Evolutionary conservation across 768 basidiomycete genomes (phyloP).

Genomic region (Mrakia hoshinonis): DNA sequence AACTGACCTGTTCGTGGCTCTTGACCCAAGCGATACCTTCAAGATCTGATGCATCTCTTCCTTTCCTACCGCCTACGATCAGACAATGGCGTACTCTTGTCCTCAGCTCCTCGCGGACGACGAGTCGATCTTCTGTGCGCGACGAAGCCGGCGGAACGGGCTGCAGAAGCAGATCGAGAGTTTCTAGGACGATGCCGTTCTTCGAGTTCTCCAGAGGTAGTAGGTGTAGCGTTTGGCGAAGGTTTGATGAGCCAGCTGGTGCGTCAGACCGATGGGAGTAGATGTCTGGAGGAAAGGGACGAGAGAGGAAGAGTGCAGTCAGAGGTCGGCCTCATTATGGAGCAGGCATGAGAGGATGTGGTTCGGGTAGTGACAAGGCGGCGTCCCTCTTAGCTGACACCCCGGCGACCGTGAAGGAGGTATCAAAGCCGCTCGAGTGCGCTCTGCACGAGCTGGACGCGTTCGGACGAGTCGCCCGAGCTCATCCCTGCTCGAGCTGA

Average conservation of each 20-base stretch:
- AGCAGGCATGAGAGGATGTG: background rate
- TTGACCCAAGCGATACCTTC: conserved; percentile 20
- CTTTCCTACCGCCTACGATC: background rate
- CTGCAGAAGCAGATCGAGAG: conserved; percentile 21
- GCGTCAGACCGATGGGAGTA: background rate
- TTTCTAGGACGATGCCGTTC: conserved; percentile 27
- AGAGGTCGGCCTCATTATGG: background rate
- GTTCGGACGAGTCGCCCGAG: too few relatives aligned
- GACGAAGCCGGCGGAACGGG: background rate
- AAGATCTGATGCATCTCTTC: background rate
- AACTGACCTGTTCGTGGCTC: conserved; percentile 19
- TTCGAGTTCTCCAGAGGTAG: conserved; percentile 25
- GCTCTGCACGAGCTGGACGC: too few relatives aligned
- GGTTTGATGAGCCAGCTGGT: background rate
- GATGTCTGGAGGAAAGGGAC: background rate
- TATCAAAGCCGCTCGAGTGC: too few relatives aligned
- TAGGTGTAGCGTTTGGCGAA: background rate
- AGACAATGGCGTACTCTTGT: conserved; percentile 15
- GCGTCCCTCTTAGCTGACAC: too few relatives aligned
- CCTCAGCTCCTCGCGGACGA: conserved; percentile 11
- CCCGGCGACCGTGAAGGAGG: too few relatives aligned
- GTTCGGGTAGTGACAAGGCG: too few relatives aligned
- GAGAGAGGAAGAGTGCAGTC: background rate
- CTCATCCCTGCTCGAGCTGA: too few relatives aligned
- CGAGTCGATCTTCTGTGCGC: background rate